phyloP scores from a whole-genome alignment of 1,139 yeast genomes.

The Hansenula lynferdii region DNA sequence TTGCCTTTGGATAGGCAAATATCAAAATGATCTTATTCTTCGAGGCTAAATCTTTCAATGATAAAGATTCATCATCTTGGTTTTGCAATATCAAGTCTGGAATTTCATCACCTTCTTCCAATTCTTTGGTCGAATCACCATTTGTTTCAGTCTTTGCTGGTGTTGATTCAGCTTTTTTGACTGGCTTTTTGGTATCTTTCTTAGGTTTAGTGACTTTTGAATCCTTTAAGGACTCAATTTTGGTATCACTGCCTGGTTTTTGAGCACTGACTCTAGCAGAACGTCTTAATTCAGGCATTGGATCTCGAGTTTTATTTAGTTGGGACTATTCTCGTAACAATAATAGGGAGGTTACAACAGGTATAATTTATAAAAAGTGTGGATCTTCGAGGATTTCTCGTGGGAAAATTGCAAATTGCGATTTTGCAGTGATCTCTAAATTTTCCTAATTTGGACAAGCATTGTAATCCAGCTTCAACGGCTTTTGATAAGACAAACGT shows the following conservation, averaged over 20 bases:
- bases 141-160: not conserved
- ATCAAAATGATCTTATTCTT: constrained; percentile 51
- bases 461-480: too few relatives aligned
- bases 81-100: constrained; percentile 62
- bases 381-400: not conserved
- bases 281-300: constrained; percentile 50
- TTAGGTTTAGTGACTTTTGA: constrained; percentile 16
- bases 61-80: constrained; percentile 61
- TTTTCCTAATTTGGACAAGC: not conserved
- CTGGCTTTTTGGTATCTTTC: constrained; percentile 4
- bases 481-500: too few relatives aligned
- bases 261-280: constrained; percentile 35
- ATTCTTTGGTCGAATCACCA: constrained; percentile 9
- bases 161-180: constrained; percentile 15
- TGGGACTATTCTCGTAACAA: too few relatives aligned
- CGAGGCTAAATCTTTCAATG: constrained; percentile 42
- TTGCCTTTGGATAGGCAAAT: constrained; percentile 87
- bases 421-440: constrained; percentile 1
- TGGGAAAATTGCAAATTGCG: constrained; percentile 5
- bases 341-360: too few relatives aligned
- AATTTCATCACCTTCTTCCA: constrained; percentile 62
- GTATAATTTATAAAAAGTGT: too few relatives aligned
- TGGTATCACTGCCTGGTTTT: constrained; percentile 7
- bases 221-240: constrained; percentile 13
- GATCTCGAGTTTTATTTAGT: too few relatives aligned